Conservation (phyloP, 140 eudicot species). For the Senecio squalidus region DNA sequence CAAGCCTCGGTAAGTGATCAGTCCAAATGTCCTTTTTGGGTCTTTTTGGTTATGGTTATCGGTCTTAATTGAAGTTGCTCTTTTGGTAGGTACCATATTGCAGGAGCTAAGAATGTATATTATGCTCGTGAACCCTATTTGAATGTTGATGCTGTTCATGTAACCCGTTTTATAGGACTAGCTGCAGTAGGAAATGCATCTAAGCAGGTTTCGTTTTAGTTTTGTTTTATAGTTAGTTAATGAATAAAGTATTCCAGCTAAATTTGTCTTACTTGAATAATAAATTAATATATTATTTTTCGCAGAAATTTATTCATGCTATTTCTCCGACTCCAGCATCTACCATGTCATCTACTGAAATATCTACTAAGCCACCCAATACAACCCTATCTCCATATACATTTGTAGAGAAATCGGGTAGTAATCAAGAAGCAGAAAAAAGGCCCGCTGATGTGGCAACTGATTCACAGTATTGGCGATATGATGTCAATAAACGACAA, state of each 20-base stretch:
- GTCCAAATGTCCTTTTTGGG: slow-evolving; percentile 2
- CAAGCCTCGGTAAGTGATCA: slow-evolving; percentile 76
- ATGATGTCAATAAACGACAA: slow-evolving; percentile 82
- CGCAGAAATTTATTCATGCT: slow-evolving; percentile 96
- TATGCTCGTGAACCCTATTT: slow-evolving; percentile 88
- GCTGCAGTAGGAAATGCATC: slow-evolving; percentile 91
- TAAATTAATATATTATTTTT: no score
- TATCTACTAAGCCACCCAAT: slow-evolving; percentile 67
- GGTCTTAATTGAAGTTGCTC: slow-evolving; percentile 12
- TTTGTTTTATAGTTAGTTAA: no score
- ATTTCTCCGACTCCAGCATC: slow-evolving; percentile 97
- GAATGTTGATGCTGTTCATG: slow-evolving; percentile 68
- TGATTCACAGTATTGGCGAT: slow-evolving; percentile 93
- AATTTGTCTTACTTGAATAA: no score
- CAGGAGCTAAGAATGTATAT: slow-evolving; percentile 69
- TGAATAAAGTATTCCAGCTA: no score
- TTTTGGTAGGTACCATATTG: slow-evolving; percentile 74
- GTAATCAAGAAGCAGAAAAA: slow-evolving; percentile 37
- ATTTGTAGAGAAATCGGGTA: slow-evolving; percentile 24
- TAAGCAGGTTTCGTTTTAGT: slow-evolving; percentile 95
- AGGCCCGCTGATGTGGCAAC: slow-evolving; percentile 45
- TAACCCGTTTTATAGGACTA: slow-evolving; percentile 89
- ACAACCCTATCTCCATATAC: slow-evolving; percentile 73
- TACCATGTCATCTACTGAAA: slow-evolving; percentile 64
- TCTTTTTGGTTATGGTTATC: background rate